Evolutionary conservation across 2,329 filamentous ascomycete genomes (phyloP), one percentile per base, ranked within the genome.

Genomic region (Exophiala viscosa): DNA sequence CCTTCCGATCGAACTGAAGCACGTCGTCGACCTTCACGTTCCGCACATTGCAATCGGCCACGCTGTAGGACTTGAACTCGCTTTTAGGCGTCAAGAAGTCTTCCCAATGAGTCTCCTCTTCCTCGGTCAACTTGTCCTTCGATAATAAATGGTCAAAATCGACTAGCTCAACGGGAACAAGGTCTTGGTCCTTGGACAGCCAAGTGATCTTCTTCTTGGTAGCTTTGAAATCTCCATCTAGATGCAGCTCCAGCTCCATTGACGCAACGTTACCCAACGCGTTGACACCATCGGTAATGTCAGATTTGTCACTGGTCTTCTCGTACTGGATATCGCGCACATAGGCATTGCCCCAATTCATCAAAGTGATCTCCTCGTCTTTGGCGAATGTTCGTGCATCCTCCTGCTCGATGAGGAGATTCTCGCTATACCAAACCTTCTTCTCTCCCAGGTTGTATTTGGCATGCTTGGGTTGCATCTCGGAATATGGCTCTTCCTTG

Each of bases 71-170:
- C 73, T 83, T 83, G 40, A 79, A 82, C 63, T 86, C 83, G 0
- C 87, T 92, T 45, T 81, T 75, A 15, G 83, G 80, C 64, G 83
- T 92, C 52, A 95, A 70, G 69, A 84, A 92, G 60, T 91, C 83
- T 69, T 92, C 87, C 59, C 59, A 64, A 18, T 91, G 76, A 45
- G 85, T 79, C 65, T 95, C 89, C 1, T 90, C 85, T 66, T 90
- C 85, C 50, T 62, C 60, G 69, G 90, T 88, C 23, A 97, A 79
- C 67, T 93, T 91, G 69, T 97, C 92, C 79, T 96, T 97, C 55
- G 87, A 95, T 67, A 97, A 87, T 44, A 97, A 80, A 73, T 95
- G 92, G 73, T 96, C 92, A 69, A 96, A 97, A 62, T 96, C 90
- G 73, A 91, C 92, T 9, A 96, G 80, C 71, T 96, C 88, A 17